Percentiles rank a stretch among this genome's conserved stretches.
Conservation (phyloP, 352 stramenopile genomes). For the Blastocystis hominis region DNA sequence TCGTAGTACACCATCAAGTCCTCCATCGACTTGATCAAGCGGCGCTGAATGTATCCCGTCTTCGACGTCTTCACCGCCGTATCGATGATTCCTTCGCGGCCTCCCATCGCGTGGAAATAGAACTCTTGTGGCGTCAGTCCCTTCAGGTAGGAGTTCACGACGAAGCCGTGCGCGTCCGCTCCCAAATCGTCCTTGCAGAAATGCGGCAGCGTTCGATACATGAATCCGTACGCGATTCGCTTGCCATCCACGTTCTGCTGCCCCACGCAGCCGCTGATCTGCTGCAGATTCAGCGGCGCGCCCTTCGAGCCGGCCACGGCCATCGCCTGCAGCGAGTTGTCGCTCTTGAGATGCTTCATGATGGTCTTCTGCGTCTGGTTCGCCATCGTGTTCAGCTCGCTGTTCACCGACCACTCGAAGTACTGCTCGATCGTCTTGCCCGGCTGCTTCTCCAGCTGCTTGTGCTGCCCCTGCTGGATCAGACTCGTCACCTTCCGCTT, state of each 20-base stretch:
- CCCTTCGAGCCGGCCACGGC: constrained; percentile 96
- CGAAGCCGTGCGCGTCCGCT: constrained; percentile 91
- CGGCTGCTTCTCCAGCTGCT: constrained; percentile 89
- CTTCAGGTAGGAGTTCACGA: constrained; percentile 97
- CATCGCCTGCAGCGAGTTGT: constrained; percentile 98
- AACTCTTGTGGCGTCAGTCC: constrained; percentile 86
- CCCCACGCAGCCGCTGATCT: constrained; percentile 96
- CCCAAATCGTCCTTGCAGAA: constrained; percentile 90
- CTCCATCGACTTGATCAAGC: constrained; percentile 98
- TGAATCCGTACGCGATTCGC: constrained; percentile 82
- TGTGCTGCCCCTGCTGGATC: constrained; percentile 89
- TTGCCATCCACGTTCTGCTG: constrained; percentile 84
- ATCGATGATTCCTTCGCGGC: constrained; percentile 96
- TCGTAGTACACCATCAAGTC: constrained; percentile 96
- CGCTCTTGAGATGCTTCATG: constrained; percentile 87
- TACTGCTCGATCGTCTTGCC: constrained; percentile 96
- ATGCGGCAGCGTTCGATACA: constrained; percentile 85
- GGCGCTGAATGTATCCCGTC: constrained; percentile 97
- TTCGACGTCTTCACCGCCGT: constrained; percentile 98
- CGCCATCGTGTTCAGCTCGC: constrained; percentile 80
- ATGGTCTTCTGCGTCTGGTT: constrained; percentile 89
- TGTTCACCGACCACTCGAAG: constrained; percentile 95
- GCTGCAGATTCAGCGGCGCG: constrained; percentile 98
- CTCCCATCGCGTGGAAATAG: constrained; percentile 98
- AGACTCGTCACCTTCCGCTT: constrained; percentile 83